These are phyloP conservation scores for Cladosporium sp. DNA, from an alignment of 2,329 filamentous ascomycete genomes.

Conservation along the genomic window DNA sequence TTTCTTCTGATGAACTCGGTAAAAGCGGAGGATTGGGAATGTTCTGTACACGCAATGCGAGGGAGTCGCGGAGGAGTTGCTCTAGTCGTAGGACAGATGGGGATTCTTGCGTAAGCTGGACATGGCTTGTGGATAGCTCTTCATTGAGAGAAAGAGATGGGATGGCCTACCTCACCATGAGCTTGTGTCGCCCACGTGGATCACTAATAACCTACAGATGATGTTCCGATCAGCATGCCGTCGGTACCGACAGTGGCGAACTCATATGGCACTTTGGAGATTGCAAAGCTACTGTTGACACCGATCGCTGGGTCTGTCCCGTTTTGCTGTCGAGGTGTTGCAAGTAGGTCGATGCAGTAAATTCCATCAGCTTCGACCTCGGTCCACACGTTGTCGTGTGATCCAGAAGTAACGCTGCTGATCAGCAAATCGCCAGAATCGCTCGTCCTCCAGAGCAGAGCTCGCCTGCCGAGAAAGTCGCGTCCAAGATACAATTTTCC, in stretches of 20 bases:
- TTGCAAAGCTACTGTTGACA: background rate
- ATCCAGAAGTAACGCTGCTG: slow-evolving; percentile 64
- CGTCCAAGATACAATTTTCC: slow-evolving; percentile 72
- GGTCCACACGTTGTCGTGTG: slow-evolving; percentile 52
- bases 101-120: slow-evolving; percentile 18
- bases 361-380: slow-evolving; percentile 86
- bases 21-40: slow-evolving; percentile 51
- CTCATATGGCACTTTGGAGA: slow-evolving; percentile 5
- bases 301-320: background rate
- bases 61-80: slow-evolving; percentile 23
- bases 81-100: slow-evolving; percentile 22
- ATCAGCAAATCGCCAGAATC: slow-evolving; percentile 54
- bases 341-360: slow-evolving; percentile 59
- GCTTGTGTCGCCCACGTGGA: slow-evolving; percentile 14
- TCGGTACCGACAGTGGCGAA: background rate
- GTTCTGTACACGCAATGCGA: slow-evolving; percentile 46
- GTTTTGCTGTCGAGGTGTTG: background rate
- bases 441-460: slow-evolving; percentile 59
- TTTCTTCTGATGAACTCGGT: slow-evolving; percentile 1
- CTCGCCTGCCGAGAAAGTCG: slow-evolving; percentile 82
- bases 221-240: background rate
- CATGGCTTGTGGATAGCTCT: slow-evolving; percentile 10
- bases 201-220: slow-evolving; percentile 5
- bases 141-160: slow-evolving; percentile 28
- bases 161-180: slow-evolving; percentile 33